A percentile compares a stretch with the other conserved stretches of the same genome.
These are phyloP conservation scores for Puccinia hordei DNA, from an alignment of 1,284 basidiomycete genomes.

Conservation along the genomic window DNA sequence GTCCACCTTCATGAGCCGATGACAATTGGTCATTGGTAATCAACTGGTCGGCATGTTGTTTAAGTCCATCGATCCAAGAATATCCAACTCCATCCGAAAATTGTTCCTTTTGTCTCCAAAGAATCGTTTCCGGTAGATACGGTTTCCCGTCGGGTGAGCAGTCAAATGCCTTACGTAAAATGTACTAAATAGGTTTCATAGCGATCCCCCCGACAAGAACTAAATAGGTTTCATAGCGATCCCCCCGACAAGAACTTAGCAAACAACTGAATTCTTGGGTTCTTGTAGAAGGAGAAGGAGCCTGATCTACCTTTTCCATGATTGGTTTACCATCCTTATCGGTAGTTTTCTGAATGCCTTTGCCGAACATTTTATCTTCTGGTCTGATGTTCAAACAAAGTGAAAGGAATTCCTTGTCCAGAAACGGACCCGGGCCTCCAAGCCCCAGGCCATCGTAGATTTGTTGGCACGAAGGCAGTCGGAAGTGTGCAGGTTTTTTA, in stretches of 20 bases:
- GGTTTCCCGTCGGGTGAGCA: slow-evolving; percentile 77
- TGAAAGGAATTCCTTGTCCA: slow-evolving; percentile 95
- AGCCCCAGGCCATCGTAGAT: slow-evolving; percentile 99
- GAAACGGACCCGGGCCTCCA: slow-evolving; percentile 97
- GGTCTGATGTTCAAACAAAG: slow-evolving; percentile 89
- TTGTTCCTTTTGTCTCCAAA: slow-evolving; percentile 99
- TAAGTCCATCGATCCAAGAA: slow-evolving; percentile 99
- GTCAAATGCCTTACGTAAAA: slow-evolving; percentile 96
- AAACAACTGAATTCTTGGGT: not conserved
- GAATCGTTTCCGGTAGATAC: slow-evolving; percentile 88
- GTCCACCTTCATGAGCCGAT: slow-evolving; percentile 77
- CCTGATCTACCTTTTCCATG: slow-evolving; percentile 82
- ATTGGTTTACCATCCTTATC: slow-evolving; percentile 82
- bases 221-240: too few species aligned
- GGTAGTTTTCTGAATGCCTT: slow-evolving; percentile 72
- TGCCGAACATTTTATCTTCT: slow-evolving; percentile 85
- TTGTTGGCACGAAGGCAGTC: slow-evolving; percentile 99
- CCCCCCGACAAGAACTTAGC: not conserved
- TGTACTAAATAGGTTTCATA: slow-evolving; percentile 69
- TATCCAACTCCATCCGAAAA: slow-evolving; percentile 99
- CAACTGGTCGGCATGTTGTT: slow-evolving; percentile 75
- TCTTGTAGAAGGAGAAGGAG: not conserved
- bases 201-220: too few species aligned
- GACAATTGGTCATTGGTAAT: slow-evolving; percentile 83
- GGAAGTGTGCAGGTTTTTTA: slow-evolving; percentile 96